Conservation (phyloP, 2,329 filamentous ascomycete species). For the Laburnicola sp. region DNA sequence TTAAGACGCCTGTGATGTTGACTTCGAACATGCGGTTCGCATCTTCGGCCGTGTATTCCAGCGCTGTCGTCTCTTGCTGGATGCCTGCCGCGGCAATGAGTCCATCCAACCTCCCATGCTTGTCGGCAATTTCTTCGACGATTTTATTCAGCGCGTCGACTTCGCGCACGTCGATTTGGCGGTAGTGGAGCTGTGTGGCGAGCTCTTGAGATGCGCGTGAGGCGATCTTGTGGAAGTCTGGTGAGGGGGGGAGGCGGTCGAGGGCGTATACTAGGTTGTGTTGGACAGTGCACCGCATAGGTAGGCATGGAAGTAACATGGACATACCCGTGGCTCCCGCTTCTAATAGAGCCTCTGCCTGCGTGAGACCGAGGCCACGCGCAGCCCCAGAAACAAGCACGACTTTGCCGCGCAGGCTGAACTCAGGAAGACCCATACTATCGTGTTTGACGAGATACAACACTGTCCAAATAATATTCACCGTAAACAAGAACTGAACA, state of each 20-base stretch:
- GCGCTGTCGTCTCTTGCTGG: constrained; percentile 79
- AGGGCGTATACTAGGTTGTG: constrained; percentile 63
- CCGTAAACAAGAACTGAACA: no score
- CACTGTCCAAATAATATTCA: no score
- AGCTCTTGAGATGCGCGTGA: constrained; percentile 65
- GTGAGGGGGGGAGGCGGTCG: constrained; percentile 63
- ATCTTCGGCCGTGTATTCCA: constrained; percentile 72
- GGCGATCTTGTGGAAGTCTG: constrained; percentile 67
- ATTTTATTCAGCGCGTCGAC: constrained; percentile 67
- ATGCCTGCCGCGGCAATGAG: constrained; percentile 75
- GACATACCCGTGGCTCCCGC: constrained; percentile 68
- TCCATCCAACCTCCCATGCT: constrained; percentile 75
- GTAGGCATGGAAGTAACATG: background rate
- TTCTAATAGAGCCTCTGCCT: constrained; percentile 73
- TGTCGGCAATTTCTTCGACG: constrained; percentile 68
- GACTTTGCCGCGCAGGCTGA: constrained; percentile 71
- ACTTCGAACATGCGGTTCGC: constrained; percentile 65
- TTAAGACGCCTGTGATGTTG: constrained; percentile 64
- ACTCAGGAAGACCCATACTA: constrained; percentile 63
- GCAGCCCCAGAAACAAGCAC: constrained; percentile 73
- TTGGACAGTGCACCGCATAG: background rate
- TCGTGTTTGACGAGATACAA: no score
- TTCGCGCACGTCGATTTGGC: constrained; percentile 78
- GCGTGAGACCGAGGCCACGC: constrained; percentile 71
- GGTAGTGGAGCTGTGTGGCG: constrained; percentile 71